phyloP scores from a whole-genome alignment of 2,329 filamentous ascomycete species.

The Colletotrichum sp. region DNA sequence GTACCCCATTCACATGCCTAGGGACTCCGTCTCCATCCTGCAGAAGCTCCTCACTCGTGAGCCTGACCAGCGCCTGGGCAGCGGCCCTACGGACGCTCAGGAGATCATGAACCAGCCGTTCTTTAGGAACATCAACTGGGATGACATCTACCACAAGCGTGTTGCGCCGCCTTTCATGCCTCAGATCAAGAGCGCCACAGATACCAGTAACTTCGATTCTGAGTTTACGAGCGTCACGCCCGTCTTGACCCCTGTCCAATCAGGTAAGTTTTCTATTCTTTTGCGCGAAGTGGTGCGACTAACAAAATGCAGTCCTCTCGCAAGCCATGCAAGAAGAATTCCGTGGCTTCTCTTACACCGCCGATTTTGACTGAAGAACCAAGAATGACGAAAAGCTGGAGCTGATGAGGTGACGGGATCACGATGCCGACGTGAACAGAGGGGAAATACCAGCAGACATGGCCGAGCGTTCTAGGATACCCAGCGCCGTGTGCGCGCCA shows the following conservation, averaged over 20 bases:
- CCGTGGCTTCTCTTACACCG: conserved; percentile 96
- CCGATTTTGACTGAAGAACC: conserved; percentile 75
- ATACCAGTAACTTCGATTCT: conserved; percentile 99
- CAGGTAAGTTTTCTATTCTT: conserved; percentile 67
- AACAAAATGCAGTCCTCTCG: conserved; percentile 72
- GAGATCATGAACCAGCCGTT: conserved; percentile 99
- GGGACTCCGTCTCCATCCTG: conserved; percentile 95
- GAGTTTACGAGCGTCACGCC: conserved; percentile 99
- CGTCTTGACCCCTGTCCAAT: conserved; percentile 95
- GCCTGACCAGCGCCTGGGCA: conserved; percentile 89
- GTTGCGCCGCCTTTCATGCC: conserved; percentile 89
- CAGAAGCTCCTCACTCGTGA: conserved; percentile 97
- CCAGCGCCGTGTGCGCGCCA: neutral
- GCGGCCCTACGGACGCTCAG: conserved; percentile 94
- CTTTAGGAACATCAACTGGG: conserved; percentile 98
- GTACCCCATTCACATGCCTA: conserved; percentile 98
- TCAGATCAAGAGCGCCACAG: conserved; percentile 86
- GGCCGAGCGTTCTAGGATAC: neutral
- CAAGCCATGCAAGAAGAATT: conserved; percentile 99
- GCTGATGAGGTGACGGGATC: neutral
- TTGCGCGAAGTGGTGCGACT: neutral
- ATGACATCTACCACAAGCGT: conserved; percentile 96
- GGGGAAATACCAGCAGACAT: neutral
- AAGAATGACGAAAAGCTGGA: neutral
- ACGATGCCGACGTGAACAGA: neutral